Percentiles rank a stretch among this genome's conserved stretches.
phyloP scores from a whole-genome alignment of 2,329 filamentous ascomycete genomes.

The Pseudocercospora fuligena region DNA sequence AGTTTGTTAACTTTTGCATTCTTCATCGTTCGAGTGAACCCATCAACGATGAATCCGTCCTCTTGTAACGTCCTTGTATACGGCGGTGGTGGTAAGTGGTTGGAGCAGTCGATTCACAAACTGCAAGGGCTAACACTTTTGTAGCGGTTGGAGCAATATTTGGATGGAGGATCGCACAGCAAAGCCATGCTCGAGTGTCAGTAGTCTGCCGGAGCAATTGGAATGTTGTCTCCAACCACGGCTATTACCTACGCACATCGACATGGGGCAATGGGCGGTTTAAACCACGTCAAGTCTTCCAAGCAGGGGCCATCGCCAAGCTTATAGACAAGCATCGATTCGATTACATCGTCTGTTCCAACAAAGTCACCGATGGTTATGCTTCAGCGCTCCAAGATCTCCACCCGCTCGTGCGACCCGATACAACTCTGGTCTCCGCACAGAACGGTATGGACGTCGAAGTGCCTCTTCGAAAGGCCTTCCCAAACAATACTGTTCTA shows the following conservation, averaged over 20 bases:
- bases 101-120: not conserved
- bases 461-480: constrained; percentile 24
- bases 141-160: constrained; percentile 33
- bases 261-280: constrained; percentile 33
- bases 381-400: constrained; percentile 25
- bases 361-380: constrained; percentile 30
- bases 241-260: constrained; percentile 29
- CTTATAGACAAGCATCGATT: constrained; percentile 18
- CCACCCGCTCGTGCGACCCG: constrained; percentile 16
- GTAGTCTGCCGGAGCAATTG: constrained; percentile 35
- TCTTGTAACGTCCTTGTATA: constrained; percentile 23
- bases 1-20: not conserved
- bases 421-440: constrained; percentile 30
- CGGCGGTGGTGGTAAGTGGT: constrained; percentile 25
- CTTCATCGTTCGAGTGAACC: not conserved
- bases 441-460: constrained; percentile 36
- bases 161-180: constrained; percentile 35
- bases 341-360: constrained; percentile 34
- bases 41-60: constrained; percentile 10
- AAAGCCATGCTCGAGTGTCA: constrained; percentile 26
- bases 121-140: not conserved
- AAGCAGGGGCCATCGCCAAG: constrained; percentile 16
- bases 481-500: constrained; percentile 31
- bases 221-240: constrained; percentile 22
- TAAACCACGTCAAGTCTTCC: constrained; percentile 27